These are phyloP conservation scores for Fusarium compactum DNA, from an alignment of 2,329 filamentous ascomycete species.

Conservation along the genomic window DNA sequence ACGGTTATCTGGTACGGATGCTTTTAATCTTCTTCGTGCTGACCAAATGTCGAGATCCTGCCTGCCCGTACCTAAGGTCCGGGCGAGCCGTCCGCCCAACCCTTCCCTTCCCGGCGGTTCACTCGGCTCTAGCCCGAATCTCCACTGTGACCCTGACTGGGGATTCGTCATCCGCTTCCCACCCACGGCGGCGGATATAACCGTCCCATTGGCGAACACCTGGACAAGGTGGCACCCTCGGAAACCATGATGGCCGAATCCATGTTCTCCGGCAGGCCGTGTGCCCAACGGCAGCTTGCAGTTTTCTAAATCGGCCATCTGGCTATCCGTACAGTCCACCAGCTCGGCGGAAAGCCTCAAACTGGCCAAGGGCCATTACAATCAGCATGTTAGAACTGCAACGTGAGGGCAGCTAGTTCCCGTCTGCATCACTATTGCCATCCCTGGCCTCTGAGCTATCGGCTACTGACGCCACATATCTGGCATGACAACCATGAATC, in stretches of 20 bases:
- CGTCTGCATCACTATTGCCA: conserved; percentile 32
- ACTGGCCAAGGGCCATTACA: conserved; percentile 46
- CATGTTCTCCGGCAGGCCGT: conserved; percentile 42
- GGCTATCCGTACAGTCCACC: conserved; percentile 34
- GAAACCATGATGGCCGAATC: conserved; percentile 44
- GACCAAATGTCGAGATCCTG: conserved; percentile 48
- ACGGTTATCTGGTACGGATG: conserved; percentile 1
- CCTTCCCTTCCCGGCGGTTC: conserved; percentile 52
- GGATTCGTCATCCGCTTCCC: conserved; percentile 51
- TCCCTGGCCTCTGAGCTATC: conserved; percentile 41
- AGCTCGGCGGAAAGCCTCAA: conserved; percentile 49
- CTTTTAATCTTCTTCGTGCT: conserved; percentile 31
- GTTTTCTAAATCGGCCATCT: conserved; percentile 40
- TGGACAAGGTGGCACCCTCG: conserved; percentile 46
- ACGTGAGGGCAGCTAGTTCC: conserved; percentile 33
- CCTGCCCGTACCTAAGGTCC: conserved; percentile 33
- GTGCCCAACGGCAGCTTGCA: conserved; percentile 47
- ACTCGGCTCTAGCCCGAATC: conserved; percentile 56
- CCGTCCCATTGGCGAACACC: conserved; percentile 52
- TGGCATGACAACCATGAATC: conserved; percentile 46
- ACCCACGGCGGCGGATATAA: conserved; percentile 50
- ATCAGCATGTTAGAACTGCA: conserved; percentile 34
- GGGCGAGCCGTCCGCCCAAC: conserved; percentile 40
- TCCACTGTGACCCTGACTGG: conserved; percentile 50
- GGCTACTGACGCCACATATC: conserved; percentile 48